Base-by-base conservation (phyloP, 2,329 filamentous ascomycete genomes). In the Aschersonia sp. region DNA sequence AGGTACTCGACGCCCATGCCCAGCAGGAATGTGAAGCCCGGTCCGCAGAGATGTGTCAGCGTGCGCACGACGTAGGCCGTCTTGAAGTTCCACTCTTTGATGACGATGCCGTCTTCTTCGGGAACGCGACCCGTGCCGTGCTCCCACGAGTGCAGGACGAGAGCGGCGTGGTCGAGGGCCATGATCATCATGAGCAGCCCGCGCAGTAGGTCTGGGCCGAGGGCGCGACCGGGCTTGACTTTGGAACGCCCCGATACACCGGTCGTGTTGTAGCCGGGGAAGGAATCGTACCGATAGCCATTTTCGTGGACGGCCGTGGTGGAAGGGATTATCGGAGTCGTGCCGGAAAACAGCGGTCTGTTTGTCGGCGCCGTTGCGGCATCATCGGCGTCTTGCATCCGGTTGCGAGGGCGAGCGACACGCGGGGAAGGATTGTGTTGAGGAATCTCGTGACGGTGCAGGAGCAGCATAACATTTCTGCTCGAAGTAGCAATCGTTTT, bases 1-100 rank as follows among this genome's bases (percentile, higher is more conserved):
- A 72, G 66, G 51, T 70, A 71, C 0, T 65, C 69, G 7, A 70
- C 58, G 5, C 70, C 70, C 54, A 70, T 63, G 30, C 69, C 70
- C 4, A 72, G 58, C n/a, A 72, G 56, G 40, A 72, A 66, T 0
- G 65, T 66, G 51, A 72, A 71, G 5, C 69, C 69, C 0, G 69
- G 59, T 2, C 64, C 69, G 56, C 69, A 72, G 5, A 72, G 60
- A 29, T 72, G 69, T 0, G 68, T 68, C 4, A 72, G 55, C 0
- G 64, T 64, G 5, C 69, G 66, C 30, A 68, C 55, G n/a, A 59
- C 44, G 50, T 67, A 69, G 5, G 60, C 66, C 4, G 60, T 52
- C 0, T 61, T 55, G 0, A 55, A 57, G 48, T 68, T 71, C 67
- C 67, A 71, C 4, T 50, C 45, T 20, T 48, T 51, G 30, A 71